Conservation (phyloP, 768 basidiomycete genomes). For the Lentinula raphanica region DNA sequence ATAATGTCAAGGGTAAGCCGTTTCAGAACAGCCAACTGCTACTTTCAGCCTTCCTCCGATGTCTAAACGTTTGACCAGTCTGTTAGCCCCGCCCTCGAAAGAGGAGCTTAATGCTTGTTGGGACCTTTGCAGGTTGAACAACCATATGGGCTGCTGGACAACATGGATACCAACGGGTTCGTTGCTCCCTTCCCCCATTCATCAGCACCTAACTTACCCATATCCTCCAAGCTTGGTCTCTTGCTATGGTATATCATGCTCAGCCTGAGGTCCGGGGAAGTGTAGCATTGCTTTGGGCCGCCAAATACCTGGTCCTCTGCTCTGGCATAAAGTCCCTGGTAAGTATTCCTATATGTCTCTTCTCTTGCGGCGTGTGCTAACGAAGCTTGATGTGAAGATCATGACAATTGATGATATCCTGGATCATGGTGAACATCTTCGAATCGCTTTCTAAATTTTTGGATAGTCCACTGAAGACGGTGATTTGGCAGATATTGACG, state of each 20-base stretch:
- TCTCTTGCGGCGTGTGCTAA: background rate
- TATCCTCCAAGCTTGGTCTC: slow-evolving; percentile 22
- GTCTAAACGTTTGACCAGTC: slow-evolving; percentile 1
- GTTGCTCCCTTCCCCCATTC: background rate
- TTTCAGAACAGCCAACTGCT: background rate
- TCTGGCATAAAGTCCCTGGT: slow-evolving; percentile 28
- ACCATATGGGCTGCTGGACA: slow-evolving; percentile 28
- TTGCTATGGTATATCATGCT: slow-evolving; percentile 25
- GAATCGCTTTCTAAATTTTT: background rate
- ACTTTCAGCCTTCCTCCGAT: background rate
- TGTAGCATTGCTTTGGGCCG: slow-evolving; percentile 15
- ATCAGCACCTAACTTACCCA: background rate
- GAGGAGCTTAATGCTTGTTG: slow-evolving; percentile 24
- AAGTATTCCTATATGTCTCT: background rate
- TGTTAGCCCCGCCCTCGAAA: slow-evolving; percentile 15
- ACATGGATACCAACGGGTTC: slow-evolving; percentile 24
- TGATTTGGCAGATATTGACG: slow-evolving; percentile 1
- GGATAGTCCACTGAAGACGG: background rate
- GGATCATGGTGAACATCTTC: slow-evolving; percentile 1
- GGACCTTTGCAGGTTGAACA: slow-evolving; percentile 26
- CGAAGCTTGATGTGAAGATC: background rate
- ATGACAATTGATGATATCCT: slow-evolving; percentile 10
- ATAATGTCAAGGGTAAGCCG: background rate
- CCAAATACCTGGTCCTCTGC: slow-evolving; percentile 22
- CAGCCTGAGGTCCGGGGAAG: slow-evolving; percentile 16